Percentiles rank a stretch among this genome's conserved stretches.
Conservation (phyloP, 768 basidiomycete genomes). For the Boletellus ananas region DNA sequence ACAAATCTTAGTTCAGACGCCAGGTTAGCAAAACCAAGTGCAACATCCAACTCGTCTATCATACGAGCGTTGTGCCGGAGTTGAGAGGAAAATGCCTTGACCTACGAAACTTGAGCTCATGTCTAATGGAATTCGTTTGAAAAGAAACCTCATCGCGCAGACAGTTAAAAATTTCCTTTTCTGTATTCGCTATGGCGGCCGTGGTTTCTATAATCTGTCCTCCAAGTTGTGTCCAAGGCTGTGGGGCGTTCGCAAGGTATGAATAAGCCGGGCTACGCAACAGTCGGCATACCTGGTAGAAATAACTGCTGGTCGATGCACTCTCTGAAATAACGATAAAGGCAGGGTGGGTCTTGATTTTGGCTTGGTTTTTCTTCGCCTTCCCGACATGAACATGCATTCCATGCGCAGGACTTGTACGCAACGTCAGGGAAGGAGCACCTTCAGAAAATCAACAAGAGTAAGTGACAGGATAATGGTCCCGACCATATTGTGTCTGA, state of each 20-base stretch:
- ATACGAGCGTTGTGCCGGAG: constrained; percentile 75
- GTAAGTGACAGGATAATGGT: background rate
- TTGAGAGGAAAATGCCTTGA: constrained; percentile 50
- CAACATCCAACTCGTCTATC: constrained; percentile 85
- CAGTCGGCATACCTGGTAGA: constrained; percentile 48
- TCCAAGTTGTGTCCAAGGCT: constrained; percentile 81
- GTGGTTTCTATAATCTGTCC: constrained; percentile 58
- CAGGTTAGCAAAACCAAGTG: constrained; percentile 73
- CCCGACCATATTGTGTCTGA: constrained; percentile 52
- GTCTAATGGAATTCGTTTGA: background rate
- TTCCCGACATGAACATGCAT: constrained; percentile 71
- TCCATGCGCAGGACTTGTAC: constrained; percentile 63
- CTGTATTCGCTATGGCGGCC: constrained; percentile 47
- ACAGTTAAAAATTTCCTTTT: constrained; percentile 69
- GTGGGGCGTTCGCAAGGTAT: background rate
- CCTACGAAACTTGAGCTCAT: constrained; percentile 40
- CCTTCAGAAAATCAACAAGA: constrained; percentile 37
- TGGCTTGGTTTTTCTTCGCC: constrained; percentile 56
- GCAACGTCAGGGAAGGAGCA: constrained; percentile 69
- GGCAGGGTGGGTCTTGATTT: constrained; percentile 41
- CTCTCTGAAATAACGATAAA: constrained; percentile 63
- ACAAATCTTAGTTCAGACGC: constrained; percentile 77
- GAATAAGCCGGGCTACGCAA: background rate
- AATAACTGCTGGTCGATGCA: constrained; percentile 63
- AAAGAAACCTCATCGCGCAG: constrained; percentile 60